A percentile compares a stretch with the other conserved stretches of the same genome.
Conservation (phyloP, 164 flowering plant species). For the Saururus chinensis region DNA sequence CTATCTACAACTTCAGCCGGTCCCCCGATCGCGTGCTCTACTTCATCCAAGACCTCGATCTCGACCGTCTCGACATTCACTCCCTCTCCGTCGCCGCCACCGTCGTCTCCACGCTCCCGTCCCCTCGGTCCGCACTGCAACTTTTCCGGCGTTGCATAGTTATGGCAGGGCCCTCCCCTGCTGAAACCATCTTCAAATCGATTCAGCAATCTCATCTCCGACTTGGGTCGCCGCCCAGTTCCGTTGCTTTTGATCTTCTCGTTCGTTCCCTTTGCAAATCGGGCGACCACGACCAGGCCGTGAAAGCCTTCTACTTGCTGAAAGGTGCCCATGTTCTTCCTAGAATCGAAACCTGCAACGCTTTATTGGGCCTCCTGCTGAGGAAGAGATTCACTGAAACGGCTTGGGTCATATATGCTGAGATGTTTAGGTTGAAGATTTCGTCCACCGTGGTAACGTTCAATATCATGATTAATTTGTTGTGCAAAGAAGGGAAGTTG, state of each 20-base stretch:
- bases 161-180: constrained; percentile 5
- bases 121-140: constrained; percentile 34
- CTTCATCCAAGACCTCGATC: constrained; percentile 27
- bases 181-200: constrained; percentile 23
- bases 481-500: constrained; percentile 82
- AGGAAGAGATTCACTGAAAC: constrained; percentile 32
- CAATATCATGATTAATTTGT: constrained; percentile 73
- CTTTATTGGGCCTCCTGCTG: constrained; percentile 41
- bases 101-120: constrained; percentile 26
- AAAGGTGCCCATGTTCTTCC: constrained; percentile 39
- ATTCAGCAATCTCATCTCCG: constrained; percentile 12
- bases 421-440: constrained; percentile 71
- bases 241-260: constrained; percentile 41
- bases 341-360: constrained; percentile 57
- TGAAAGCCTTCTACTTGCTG: constrained; percentile 50
- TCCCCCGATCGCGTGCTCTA: constrained; percentile 28
- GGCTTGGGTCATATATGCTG: constrained; percentile 76
- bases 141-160: constrained; percentile 25
- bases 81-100: constrained; percentile 39
- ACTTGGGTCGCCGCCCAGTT: constrained; percentile 16
- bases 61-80: constrained; percentile 20
- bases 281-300: constrained; percentile 37
- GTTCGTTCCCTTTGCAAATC: constrained; percentile 44
- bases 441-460: constrained; percentile 45
- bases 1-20: constrained; percentile 27